These are phyloP conservation scores for Omphalea diandra DNA, from an alignment of 441 rosid genomes.

Conservation along the genomic window DNA sequence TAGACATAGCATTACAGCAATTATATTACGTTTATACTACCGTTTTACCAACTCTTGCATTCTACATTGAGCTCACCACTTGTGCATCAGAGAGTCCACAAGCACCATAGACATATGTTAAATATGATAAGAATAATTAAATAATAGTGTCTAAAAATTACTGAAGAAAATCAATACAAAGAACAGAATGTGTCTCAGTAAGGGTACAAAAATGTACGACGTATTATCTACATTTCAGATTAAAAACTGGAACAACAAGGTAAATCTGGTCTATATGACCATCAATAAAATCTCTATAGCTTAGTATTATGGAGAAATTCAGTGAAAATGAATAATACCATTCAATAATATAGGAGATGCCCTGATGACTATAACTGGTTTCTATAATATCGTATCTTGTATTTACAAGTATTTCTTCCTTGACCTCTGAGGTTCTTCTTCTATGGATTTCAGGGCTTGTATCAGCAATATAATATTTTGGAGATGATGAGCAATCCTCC, in stretches of 20 bases:
- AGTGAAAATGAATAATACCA: constrained; percentile 38
- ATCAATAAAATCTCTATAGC: background rate
- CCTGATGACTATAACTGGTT: constrained; percentile 28
- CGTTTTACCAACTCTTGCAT: background rate
- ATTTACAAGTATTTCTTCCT: constrained; percentile 37
- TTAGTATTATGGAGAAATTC: constrained; percentile 3
- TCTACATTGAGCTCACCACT: constrained; percentile 9
- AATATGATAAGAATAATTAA: constrained; percentile 5
- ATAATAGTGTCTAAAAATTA: background rate
- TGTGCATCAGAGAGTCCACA: constrained; percentile 1
- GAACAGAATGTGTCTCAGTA: background rate
- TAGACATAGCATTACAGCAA: background rate
- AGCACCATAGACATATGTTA: background rate
- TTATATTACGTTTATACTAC: background rate
- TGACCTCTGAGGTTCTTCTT: constrained; percentile 21
- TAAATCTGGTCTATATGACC: background rate
- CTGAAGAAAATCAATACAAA: background rate
- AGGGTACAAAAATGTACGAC: background rate
- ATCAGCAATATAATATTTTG: constrained; percentile 12
- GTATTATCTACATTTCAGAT: background rate
- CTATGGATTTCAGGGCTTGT: constrained; percentile 24
- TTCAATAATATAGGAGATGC: constrained; percentile 39
- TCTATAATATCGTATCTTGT: constrained; percentile 26
- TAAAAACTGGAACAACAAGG: constrained; percentile 3
- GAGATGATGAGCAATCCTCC: constrained; percentile 33